Percentiles rank a stretch among this genome's conserved stretches.
These are phyloP conservation scores for Schizonepeta tenuifolia DNA, from an alignment of 257 asterid species.

Conservation along the genomic window DNA sequence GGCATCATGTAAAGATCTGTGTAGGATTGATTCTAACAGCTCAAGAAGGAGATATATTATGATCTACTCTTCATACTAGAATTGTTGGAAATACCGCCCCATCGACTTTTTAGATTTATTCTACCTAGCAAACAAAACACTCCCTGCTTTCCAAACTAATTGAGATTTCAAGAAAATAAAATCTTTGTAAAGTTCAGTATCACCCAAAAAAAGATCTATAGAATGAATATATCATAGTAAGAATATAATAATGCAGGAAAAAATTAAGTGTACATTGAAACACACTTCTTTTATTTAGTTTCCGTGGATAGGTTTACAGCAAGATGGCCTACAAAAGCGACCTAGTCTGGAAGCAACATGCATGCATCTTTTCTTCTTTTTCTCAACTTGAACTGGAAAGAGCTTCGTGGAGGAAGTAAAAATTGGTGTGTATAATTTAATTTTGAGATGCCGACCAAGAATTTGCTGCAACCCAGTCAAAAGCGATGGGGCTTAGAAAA, in stretches of 20 bases:
- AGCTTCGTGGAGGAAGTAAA: neutral
- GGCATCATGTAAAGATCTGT: neutral
- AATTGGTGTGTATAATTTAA: slow-evolving; percentile 8
- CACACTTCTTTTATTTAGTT: neutral
- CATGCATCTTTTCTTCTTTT: neutral
- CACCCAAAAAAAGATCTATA: neutral
- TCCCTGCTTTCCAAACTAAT: neutral
- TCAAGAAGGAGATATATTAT: neutral
- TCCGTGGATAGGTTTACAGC: slow-evolving; percentile 5
- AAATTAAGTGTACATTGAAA: too few relatives aligned
- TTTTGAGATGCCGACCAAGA: slow-evolving; percentile 56
- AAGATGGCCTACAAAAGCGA: neutral
- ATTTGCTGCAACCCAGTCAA: slow-evolving; percentile 91
- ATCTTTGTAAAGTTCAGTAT: neutral
- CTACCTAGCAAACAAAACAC: neutral
- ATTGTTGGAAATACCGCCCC: too few relatives aligned
- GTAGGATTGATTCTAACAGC: slow-evolving; percentile 16
- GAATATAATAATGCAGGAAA: neutral
- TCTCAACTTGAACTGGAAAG: neutral
- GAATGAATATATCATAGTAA: neutral
- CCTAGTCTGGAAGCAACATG: neutral
- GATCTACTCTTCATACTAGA: too few relatives aligned
- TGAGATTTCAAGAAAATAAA: neutral
- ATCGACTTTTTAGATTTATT: too few relatives aligned
- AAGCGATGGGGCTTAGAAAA: slow-evolving; percentile 86